Evolutionary conservation across 2,329 filamentous ascomycete species (phyloP).

Genomic region (Stagonosporopsis cucurbitacearum): DNA sequence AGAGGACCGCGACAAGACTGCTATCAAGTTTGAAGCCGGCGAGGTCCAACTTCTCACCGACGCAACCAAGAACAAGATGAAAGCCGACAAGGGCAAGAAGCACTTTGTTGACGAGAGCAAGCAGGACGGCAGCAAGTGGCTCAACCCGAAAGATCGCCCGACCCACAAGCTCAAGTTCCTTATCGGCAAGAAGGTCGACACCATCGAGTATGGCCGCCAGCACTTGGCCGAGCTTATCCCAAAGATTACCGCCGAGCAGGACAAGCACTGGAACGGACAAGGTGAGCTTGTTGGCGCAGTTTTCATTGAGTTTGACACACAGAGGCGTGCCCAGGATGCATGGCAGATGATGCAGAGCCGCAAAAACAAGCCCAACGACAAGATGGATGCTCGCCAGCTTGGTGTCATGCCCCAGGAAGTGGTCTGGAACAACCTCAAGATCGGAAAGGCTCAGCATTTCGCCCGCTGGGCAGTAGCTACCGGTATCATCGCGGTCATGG

Average conservation of each 20-base stretch:
- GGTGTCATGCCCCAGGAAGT: slow-evolving; percentile 55
- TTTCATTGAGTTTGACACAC: slow-evolving; percentile 85
- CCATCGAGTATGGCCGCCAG: slow-evolving; percentile 82
- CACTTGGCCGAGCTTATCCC: slow-evolving; percentile 77
- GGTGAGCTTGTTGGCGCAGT: slow-evolving; percentile 74
- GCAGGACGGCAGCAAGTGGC: slow-evolving; percentile 52
- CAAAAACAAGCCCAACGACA: slow-evolving; percentile 45
- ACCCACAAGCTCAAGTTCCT: slow-evolving; percentile 51
- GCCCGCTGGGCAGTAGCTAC: slow-evolving; percentile 44
- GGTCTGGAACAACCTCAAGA: slow-evolving; percentile 55
- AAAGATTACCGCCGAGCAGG: slow-evolving; percentile 71
- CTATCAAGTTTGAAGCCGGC: slow-evolving; percentile 52
- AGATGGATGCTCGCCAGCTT: slow-evolving; percentile 51
- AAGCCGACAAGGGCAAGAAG: slow-evolving; percentile 61
- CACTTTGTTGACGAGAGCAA: slow-evolving; percentile 53
- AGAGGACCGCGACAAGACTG: slow-evolving; percentile 52
- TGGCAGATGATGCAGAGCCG: slow-evolving; percentile 67
- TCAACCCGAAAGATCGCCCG: slow-evolving; percentile 49
- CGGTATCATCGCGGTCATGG: slow-evolving; percentile 49
- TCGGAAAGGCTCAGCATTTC: slow-evolving; percentile 43
- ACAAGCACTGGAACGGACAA: slow-evolving; percentile 69
- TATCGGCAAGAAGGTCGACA: slow-evolving; percentile 62
- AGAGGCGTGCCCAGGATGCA: slow-evolving; percentile 83
- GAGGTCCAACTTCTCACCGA: slow-evolving; percentile 53
- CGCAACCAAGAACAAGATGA: slow-evolving; percentile 72